Evolutionary conservation across 2,329 filamentous ascomycete species (phyloP).

Genomic region (Cryphonectria radicalis): DNA sequence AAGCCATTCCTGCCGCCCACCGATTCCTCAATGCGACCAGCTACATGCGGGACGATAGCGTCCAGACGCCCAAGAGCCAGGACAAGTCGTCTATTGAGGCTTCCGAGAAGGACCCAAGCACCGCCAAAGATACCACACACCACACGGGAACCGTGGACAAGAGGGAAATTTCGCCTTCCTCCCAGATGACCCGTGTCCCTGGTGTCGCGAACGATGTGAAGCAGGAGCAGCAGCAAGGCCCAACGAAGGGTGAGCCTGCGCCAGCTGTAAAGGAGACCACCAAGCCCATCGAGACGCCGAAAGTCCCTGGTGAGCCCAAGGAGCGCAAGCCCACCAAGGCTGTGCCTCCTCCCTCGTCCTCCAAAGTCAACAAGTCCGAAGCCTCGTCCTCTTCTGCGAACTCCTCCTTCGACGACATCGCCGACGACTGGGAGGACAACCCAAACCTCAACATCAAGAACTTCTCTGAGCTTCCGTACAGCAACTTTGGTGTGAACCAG

Average conservation of each 20-base stretch:
- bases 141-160: not conserved
- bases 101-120: not conserved
- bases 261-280: not conserved
- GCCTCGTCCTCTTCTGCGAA: slow-evolving; percentile 35
- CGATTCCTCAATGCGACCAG: slow-evolving; percentile 24
- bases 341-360: slow-evolving; percentile 11
- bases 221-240: slow-evolving; percentile 7
- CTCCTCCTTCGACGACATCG: slow-evolving; percentile 30
- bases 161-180: not conserved
- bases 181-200: not conserved
- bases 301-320: slow-evolving; percentile 7
- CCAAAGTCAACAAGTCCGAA: slow-evolving; percentile 34
- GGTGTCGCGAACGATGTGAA: not conserved
- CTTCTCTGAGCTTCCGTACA: slow-evolving; percentile 76
- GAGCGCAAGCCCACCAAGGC: slow-evolving; percentile 3
- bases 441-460: slow-evolving; percentile 71
- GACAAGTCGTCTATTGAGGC: slow-evolving; percentile 13
- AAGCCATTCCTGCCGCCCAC: slow-evolving; percentile 25
- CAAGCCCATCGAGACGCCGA: slow-evolving; percentile 1
- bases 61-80: slow-evolving; percentile 10
- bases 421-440: slow-evolving; percentile 73
- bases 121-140: not conserved
- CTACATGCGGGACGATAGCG: slow-evolving; percentile 13
- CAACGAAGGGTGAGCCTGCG: slow-evolving; percentile 15
- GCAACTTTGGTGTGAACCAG: slow-evolving; percentile 91